phyloP scores from a whole-genome alignment of 805 yeast genomes.

The Limtongia smithiae region DNA sequence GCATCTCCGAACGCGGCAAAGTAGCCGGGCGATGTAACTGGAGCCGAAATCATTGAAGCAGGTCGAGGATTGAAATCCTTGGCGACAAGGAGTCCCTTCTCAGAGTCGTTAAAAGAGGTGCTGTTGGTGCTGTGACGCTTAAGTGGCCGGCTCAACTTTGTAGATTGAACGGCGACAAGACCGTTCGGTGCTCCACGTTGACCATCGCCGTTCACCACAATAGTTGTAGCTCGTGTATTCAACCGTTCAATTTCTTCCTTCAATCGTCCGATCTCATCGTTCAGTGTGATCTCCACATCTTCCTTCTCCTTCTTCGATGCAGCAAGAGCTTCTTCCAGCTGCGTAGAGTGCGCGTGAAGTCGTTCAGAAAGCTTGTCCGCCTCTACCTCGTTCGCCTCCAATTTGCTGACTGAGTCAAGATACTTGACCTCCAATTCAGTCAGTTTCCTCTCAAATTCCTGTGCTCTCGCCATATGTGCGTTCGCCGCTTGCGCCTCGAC shows the following conservation, averaged over 20 bases:
- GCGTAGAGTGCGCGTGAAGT: slow-evolving; percentile 13
- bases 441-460: slow-evolving; percentile 20
- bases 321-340: slow-evolving; percentile 18
- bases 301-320: slow-evolving; percentile 21
- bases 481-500: slow-evolving; percentile 29
- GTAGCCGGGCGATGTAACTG: slow-evolving; percentile 20
- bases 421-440: slow-evolving; percentile 32
- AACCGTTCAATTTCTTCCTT: slow-evolving; percentile 36
- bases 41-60: slow-evolving; percentile 21
- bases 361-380: slow-evolving; percentile 12
- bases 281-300: slow-evolving; percentile 25
- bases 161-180: slow-evolving; percentile 6
- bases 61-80: slow-evolving; percentile 33
- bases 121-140: slow-evolving; percentile 21
- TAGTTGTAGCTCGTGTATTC: slow-evolving; percentile 40
- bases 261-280: slow-evolving; percentile 31
- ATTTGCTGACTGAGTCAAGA: slow-evolving; percentile 30
- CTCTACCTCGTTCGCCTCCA: slow-evolving; percentile 22
- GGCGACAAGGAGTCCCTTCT: slow-evolving; percentile 5
- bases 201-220: slow-evolving; percentile 30
- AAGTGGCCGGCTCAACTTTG: slow-evolving; percentile 13
- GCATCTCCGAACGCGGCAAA: slow-evolving; percentile 25
- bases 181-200: neutral
- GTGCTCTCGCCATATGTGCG: slow-evolving; percentile 22
- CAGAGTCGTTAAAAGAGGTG: slow-evolving; percentile 16